Evolutionary conservation across 192 early-diverging fungal species (phyloP).

Genomic region (Coemansia sp.): DNA sequence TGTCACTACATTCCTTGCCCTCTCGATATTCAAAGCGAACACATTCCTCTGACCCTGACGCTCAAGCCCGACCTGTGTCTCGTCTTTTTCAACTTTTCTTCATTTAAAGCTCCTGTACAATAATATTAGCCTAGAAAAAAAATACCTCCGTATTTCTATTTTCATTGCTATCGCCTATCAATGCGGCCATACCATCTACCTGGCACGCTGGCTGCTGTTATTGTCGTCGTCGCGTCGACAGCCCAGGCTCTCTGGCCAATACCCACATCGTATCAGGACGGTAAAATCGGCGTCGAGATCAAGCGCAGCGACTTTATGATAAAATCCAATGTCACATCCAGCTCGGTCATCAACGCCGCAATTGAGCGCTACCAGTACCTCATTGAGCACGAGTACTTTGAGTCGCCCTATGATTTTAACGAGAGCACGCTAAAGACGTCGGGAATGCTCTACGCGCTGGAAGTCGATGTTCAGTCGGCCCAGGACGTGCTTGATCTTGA

Average conservation of each 20-base stretch:
- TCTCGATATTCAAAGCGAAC: not conserved
- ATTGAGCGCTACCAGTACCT: constrained; percentile 62
- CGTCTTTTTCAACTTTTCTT: not conserved
- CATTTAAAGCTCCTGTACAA: not conserved
- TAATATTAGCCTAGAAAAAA: not conserved
- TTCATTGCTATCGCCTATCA: not conserved
- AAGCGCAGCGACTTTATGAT: constrained; percentile 60
- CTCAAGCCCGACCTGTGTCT: not conserved
- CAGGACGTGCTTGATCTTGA: constrained; percentile 60
- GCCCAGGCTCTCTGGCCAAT: constrained; percentile 41
- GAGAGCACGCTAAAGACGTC: constrained; percentile 46
- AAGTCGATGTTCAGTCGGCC: constrained; percentile 54
- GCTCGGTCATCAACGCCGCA: constrained; percentile 58
- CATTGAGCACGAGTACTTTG: constrained; percentile 59
- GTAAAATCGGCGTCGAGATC: constrained; percentile 58
- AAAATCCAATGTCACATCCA: constrained; percentile 62
- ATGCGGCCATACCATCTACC: constrained; percentile 16
- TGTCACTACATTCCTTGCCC: not conserved
- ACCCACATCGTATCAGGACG: constrained; percentile 30
- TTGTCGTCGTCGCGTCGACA: constrained; percentile 9
- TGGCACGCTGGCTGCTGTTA: not conserved
- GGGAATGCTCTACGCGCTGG: constrained; percentile 37
- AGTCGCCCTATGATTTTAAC: constrained; percentile 53
- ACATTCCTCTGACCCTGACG: not conserved
- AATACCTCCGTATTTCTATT: not conserved